phyloP scores from a whole-genome alignment of 2,329 filamentous ascomycete genomes.

The Penicillium sp. region DNA sequence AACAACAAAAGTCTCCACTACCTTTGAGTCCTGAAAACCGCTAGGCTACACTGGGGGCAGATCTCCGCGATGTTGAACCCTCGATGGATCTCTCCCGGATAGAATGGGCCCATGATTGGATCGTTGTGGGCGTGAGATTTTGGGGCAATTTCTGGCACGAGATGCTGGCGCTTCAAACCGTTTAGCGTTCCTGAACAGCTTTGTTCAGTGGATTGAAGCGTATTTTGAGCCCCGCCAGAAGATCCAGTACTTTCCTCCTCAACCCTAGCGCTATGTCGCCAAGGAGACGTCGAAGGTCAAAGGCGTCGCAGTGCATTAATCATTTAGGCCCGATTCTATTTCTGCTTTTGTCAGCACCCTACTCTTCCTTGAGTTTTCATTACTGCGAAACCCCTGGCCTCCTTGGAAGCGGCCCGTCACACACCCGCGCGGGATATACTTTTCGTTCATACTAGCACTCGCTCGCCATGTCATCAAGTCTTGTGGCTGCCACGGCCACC shows the following conservation, averaged over 20 bases:
- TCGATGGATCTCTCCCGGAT: background rate
- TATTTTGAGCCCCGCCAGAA: background rate
- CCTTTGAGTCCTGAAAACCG: background rate
- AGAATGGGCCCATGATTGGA: background rate
- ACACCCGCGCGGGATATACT: background rate
- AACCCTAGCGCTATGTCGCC: background rate
- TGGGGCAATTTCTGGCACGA: background rate
- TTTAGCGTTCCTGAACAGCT: background rate
- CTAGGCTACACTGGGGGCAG: background rate
- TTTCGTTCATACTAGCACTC: background rate
- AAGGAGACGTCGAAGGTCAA: background rate
- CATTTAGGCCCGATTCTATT: background rate
- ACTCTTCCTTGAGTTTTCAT: background rate
- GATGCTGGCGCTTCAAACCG: background rate
- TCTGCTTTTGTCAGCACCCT: background rate
- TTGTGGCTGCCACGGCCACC: background rate
- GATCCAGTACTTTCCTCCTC: background rate
- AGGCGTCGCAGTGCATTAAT: background rate
- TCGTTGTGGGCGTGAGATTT: background rate
- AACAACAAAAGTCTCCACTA: background rate
- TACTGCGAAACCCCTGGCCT: background rate
- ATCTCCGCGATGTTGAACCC: background rate
- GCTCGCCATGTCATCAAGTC: slow-evolving; percentile 1
- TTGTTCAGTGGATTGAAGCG: slow-evolving; percentile 1
- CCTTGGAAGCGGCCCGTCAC: background rate